phyloP scores from a whole-genome alignment of 768 basidiomycete species.

The Tulasnella sp. region DNA sequence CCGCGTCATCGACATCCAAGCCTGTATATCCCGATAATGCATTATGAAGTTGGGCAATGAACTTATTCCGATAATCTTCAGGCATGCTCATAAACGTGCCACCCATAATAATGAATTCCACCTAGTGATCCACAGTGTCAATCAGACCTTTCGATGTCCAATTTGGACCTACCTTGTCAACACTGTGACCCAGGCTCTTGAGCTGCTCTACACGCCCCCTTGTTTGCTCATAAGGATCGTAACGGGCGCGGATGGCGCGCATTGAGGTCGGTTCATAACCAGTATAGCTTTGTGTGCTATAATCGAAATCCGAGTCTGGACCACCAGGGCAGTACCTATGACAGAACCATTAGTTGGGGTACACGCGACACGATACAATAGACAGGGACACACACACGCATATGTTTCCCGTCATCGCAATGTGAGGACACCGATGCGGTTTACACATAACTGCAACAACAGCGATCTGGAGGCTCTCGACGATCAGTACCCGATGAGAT shows the following conservation, averaged over 20 bases:
- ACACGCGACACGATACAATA: neutral
- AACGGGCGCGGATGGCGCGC: conserved; percentile 93
- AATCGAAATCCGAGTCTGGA: conserved; percentile 98
- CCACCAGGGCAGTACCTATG: conserved; percentile 92
- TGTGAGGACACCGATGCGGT: conserved; percentile 97
- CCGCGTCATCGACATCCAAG: conserved; percentile 88
- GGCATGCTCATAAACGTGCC: conserved; percentile 99
- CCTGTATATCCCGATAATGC: conserved; percentile 93
- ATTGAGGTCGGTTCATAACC: conserved; percentile 97
- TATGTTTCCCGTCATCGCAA: conserved; percentile 99
- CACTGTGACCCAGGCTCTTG: conserved; percentile 88
- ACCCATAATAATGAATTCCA: conserved; percentile 92
- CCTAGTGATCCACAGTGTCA: conserved; percentile 32
- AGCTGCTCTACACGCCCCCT: conserved; percentile 90
- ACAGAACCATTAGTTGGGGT: neutral
- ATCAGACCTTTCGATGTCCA: neutral
- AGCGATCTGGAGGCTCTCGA: conserved; percentile 55
- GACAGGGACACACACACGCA: conserved; percentile 59
- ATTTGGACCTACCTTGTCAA: conserved; percentile 63
- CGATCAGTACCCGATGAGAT: neutral
- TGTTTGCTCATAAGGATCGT: conserved; percentile 96
- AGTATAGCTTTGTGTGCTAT: conserved; percentile 93
- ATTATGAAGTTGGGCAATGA: conserved; percentile 93
- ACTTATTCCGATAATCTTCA: conserved; percentile 86
- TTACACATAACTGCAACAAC: conserved; percentile 99